phyloP scores from a whole-genome alignment of 441 rosid species.

The Populus tomentosa region DNA sequence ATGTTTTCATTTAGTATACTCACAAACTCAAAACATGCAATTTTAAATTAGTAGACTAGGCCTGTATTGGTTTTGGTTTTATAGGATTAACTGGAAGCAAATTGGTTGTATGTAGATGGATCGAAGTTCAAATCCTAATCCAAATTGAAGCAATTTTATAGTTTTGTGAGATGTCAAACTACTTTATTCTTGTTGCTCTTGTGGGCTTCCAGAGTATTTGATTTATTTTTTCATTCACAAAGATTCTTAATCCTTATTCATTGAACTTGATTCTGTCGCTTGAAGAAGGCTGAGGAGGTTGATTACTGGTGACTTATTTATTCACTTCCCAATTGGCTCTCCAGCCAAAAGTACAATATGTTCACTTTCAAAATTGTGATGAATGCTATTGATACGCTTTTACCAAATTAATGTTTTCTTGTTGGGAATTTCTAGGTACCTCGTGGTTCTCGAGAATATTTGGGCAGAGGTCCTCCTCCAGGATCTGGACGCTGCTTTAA shows the following conservation, averaged over 20 bases:
- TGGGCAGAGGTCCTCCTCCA: slow-evolving; percentile 83
- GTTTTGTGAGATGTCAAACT: not conserved
- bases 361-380: not conserved
- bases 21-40: not conserved
- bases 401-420: not conserved
- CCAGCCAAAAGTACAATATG: not conserved
- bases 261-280: not conserved
- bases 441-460: slow-evolving; percentile 63
- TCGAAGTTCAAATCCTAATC: not conserved
- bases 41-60: not conserved
- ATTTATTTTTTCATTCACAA: not conserved
- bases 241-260: not conserved
- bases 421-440: slow-evolving; percentile 35
- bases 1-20: not conserved
- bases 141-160: not conserved
- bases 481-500: slow-evolving; percentile 82
- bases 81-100: not conserved
- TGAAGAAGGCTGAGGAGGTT: not conserved
- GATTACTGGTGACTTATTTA: not conserved
- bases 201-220: not conserved
- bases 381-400: not conserved
- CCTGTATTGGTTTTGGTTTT: not conserved
- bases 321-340: not conserved
- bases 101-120: not conserved
- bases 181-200: not conserved